Percentiles rank a stretch among this genome's conserved stretches.
Evolutionary conservation across 148 eudicot species (phyloP).

Genomic region (Heliosperma pusillum): DNA sequence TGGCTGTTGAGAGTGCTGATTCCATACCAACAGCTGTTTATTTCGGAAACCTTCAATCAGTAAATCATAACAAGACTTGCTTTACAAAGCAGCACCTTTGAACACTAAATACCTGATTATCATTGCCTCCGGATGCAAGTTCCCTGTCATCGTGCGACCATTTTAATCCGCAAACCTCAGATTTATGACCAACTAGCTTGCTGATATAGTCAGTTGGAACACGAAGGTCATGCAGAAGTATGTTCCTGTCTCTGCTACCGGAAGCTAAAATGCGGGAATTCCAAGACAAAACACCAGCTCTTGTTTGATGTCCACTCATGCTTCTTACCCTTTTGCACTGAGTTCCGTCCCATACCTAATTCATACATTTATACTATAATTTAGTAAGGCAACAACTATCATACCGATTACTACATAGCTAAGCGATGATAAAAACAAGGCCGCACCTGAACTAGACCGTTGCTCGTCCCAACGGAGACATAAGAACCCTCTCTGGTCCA

Average conservation of each 20-base stretch:
- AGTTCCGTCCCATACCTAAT: constrained; percentile 91
- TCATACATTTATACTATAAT: background rate
- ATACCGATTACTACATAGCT: background rate
- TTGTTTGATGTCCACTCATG: constrained; percentile 87
- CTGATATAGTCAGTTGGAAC: constrained; percentile 74
- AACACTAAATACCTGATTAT: constrained; percentile 71
- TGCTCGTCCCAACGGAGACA: constrained; percentile 81
- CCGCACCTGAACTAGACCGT: constrained; percentile 88
- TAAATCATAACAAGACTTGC: background rate
- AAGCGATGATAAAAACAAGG: background rate
- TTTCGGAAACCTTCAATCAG: constrained; percentile 6
- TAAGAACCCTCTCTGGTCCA: constrained; percentile 98
- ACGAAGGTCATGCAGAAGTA: constrained; percentile 93
- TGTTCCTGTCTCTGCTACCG: constrained; percentile 95
- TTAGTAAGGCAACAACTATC: background rate
- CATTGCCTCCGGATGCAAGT: constrained; percentile 98
- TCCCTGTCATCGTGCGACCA: constrained; percentile 99
- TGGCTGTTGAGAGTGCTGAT: constrained; percentile 83
- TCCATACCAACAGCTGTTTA: constrained; percentile 85
- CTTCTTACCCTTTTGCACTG: constrained; percentile 84
- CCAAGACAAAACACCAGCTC: constrained; percentile 97
- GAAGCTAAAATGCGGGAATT: constrained; percentile 86
- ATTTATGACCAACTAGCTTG: constrained; percentile 94
- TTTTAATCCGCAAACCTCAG: constrained; percentile 98
- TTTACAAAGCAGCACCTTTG: background rate